Percentiles rank a stretch among this genome's conserved stretches.
phyloP scores from a whole-genome alignment of 306 rosid genomes.

The Boehmeria nivea region DNA sequence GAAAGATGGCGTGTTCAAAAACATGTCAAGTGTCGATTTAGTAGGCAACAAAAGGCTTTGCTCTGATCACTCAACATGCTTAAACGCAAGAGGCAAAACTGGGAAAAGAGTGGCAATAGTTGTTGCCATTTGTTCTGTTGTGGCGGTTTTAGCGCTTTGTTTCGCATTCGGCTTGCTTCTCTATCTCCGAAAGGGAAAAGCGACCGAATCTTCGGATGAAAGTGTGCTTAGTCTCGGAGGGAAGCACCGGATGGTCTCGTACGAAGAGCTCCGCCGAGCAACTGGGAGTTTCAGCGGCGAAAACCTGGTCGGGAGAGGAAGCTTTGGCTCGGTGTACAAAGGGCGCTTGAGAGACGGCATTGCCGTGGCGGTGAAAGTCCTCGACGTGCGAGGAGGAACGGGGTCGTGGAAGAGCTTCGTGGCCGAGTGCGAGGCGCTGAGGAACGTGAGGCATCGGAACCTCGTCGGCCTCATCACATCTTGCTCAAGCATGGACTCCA shows the following conservation, averaged over 20 bases:
- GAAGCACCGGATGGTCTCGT: slow-evolving; percentile 40
- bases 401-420: slow-evolving; percentile 59
- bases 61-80: slow-evolving; percentile 24
- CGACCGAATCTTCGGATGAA: slow-evolving; percentile 7
- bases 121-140: slow-evolving; percentile 17
- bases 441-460: slow-evolving; percentile 58
- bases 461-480: slow-evolving; percentile 65
- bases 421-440: slow-evolving; percentile 68
- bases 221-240: slow-evolving; percentile 1
- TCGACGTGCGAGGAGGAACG: slow-evolving; percentile 33
- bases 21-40: slow-evolving; percentile 35
- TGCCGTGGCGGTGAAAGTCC: slow-evolving; percentile 58
- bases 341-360: slow-evolving; percentile 42
- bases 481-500: slow-evolving; percentile 63
- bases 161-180: slow-evolving; percentile 28
- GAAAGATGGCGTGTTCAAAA: slow-evolving; percentile 41
- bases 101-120: slow-evolving; percentile 19
- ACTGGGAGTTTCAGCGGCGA: slow-evolving; percentile 46
- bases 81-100: not conserved
- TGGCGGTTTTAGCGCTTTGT: slow-evolving; percentile 26
- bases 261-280: slow-evolving; percentile 51
- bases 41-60: slow-evolving; percentile 68
- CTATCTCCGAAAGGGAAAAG: slow-evolving; percentile 25
- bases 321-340: slow-evolving; percentile 65
- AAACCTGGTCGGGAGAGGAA: slow-evolving; percentile 49